Base-by-base conservation (phyloP, 768 basidiomycete species). In the Collybiopsis confluens region DNA sequence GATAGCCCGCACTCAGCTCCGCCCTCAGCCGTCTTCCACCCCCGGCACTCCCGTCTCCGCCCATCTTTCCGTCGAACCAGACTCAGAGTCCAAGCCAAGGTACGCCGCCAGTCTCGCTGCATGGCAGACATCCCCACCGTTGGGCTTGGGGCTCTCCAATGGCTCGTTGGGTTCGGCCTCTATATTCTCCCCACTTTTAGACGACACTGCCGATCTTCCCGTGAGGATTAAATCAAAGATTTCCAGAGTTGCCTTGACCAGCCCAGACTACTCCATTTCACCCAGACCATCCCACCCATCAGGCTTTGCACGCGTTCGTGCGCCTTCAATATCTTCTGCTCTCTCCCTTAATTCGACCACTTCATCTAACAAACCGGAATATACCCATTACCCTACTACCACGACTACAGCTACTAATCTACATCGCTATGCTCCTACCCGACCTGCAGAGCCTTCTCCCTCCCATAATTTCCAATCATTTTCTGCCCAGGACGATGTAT, bases 191-290 rank as follows among this genome's bases (percentile, higher is more conserved):
- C 21, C 42, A 18, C 43, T 40, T 27, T 30, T 30, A n/a, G 47
- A 50, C 18, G 40, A 38, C 15, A n/a, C 23, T 26, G 35, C 58
- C 6, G 37, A 53, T 7, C 50, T 58, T 10, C 60, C 64, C 23
- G 62, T 65, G n/a, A 74, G 71, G 61, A 77, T 90, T 57, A 87
- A 79, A 66, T 79, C 87, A 18, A 88, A 81, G 62, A 73, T 88
- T 23, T 77, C 85, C 0, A 65, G 69, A 35, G 57, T 82, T 41
- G 78, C 73, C 20, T 81, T 75, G 57, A 57, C 66, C 8, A 50
- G 56, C 18, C 56, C 61, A 28, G 59, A 56, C 20, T 59, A n/a
- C 66, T 16, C 61, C 64, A 2, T 56, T 64, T 54, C 58, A 1
- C 57, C 66, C 6, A 57, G 59, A 7, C 60, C 63, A 13, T 45